Evolutionary conservation across 352 stramenopile species (phyloP).

Genomic region (Globisporangium heterothallicum): DNA sequence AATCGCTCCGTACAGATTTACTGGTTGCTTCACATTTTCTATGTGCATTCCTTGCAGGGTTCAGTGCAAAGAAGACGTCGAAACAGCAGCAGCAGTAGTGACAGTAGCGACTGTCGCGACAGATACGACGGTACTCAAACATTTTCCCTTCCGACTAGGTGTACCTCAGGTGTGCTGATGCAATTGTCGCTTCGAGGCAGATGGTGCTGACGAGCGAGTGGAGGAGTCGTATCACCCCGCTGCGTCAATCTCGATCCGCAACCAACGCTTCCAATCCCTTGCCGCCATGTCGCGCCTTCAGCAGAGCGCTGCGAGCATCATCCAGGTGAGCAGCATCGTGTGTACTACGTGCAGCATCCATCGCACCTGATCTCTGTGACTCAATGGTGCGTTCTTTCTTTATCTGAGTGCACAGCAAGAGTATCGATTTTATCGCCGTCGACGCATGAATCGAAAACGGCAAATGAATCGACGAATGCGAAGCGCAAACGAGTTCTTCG

Average conservation of each 20-base stretch:
- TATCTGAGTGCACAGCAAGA: slow-evolving; percentile 21
- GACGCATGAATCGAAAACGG: slow-evolving; percentile 14
- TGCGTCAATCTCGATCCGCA: slow-evolving; percentile 17
- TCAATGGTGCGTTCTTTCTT: background rate
- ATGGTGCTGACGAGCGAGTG: slow-evolving; percentile 2
- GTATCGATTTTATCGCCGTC: slow-evolving; percentile 35
- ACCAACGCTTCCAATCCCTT: slow-evolving; percentile 39
- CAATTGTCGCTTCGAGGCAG: too few species aligned
- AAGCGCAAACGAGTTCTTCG: slow-evolving; percentile 22
- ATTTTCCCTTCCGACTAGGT: too few species aligned
- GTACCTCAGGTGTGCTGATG: too few species aligned
- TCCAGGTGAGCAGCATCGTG: slow-evolving; percentile 25
- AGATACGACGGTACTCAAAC: too few species aligned
- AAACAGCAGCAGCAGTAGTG: slow-evolving; percentile 7
- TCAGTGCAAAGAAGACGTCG: background rate
- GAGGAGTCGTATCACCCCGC: background rate
- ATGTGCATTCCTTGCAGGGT: too few species aligned
- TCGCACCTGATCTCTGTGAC: too few species aligned
- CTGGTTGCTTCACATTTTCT: too few species aligned
- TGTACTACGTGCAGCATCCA: too few species aligned
- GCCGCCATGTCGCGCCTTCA: slow-evolving; percentile 42
- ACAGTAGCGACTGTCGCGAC: too few species aligned
- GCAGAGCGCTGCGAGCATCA: slow-evolving; percentile 27
- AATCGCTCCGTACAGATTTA: too few species aligned
- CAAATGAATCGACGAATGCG: slow-evolving; percentile 15